A percentile compares a stretch with the other conserved stretches of the same genome.
Conservation (phyloP, 2,329 filamentous ascomycete genomes). For the Rhynchosporium agropyri region DNA sequence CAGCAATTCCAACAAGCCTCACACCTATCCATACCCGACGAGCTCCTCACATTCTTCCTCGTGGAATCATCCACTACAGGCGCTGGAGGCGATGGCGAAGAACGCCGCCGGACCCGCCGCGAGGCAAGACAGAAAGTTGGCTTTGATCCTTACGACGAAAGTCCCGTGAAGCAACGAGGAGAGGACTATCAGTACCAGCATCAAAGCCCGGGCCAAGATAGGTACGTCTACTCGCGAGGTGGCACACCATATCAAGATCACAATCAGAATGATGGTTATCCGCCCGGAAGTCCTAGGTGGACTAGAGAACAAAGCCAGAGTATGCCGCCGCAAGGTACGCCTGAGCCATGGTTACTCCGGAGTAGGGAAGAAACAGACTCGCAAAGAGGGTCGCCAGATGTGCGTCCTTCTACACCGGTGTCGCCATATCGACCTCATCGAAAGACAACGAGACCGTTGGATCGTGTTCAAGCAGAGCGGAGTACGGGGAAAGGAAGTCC, state of each 20-base stretch:
- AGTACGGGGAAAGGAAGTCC: slow-evolving; percentile 33
- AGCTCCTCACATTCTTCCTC: slow-evolving; percentile 75
- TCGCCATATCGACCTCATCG: slow-evolving; percentile 35
- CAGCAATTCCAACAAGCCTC: slow-evolving; percentile 76
- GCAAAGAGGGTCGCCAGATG: slow-evolving; percentile 23
- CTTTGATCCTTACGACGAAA: slow-evolving; percentile 74
- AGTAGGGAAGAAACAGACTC: slow-evolving; percentile 27
- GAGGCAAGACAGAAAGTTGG: slow-evolving; percentile 65
- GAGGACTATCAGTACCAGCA: slow-evolving; percentile 64
- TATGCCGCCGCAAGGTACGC: slow-evolving; percentile 28
- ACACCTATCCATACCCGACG: slow-evolving; percentile 71
- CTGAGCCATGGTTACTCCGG: slow-evolving; percentile 35
- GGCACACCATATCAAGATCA: slow-evolving; percentile 33
- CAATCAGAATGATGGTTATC: slow-evolving; percentile 20
- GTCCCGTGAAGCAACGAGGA: slow-evolving; percentile 61
- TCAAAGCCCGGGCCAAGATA: slow-evolving; percentile 31
- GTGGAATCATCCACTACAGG: slow-evolving; percentile 68
- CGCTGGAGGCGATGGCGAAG: slow-evolving; percentile 62
- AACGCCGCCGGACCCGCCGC: slow-evolving; percentile 59
- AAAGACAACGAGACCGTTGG: slow-evolving; percentile 33
- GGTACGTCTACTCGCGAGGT: slow-evolving; percentile 30
- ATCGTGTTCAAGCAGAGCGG: slow-evolving; percentile 32
- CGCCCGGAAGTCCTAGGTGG: slow-evolving; percentile 19
- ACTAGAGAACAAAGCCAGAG: slow-evolving; percentile 21
- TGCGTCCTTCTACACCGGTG: slow-evolving; percentile 30